Base-by-base conservation (phyloP, 164 flowering plant species). In the Vitis riparia region DNA sequence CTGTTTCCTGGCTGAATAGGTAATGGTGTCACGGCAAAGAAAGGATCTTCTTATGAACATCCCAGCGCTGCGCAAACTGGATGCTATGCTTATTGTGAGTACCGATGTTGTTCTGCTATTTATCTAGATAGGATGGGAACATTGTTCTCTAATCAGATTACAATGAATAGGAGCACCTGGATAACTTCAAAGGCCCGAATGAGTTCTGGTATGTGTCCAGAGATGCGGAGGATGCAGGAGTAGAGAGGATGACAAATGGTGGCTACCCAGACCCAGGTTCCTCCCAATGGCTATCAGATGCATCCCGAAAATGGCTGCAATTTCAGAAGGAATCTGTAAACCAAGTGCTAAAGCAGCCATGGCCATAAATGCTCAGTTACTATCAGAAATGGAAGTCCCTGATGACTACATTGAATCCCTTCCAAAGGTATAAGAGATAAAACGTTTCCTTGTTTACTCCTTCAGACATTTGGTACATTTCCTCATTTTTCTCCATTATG, bases 271-370 rank as follows among this genome's bases (percentile, higher is more conserved):
- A 2, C 81, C 76, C 3, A 88, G 71, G 94, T 94, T 61, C 92
- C 97, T 3, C 80, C 84, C 49, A 67, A 78, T 6, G 97, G 8
- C 78, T 94, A 11, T 90, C 96, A 11, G 93, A 90, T n/a, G 69
- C 30, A 12, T 69, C 87, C 47, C 66, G 85, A 59, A 91, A 82
- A 82, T 91, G 90, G 90, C 57, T 93, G 17, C 89, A 82, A 14
- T 81, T 72, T 68, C 96, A 91, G 68, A 91, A 92, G 75, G 98
- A 94, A 5, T 83, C 88, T 30, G 96, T 90, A 9, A 88, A 86
- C 78, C 98, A 92, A 81, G 93, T 94, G 14, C 84, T 89, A 13
- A 94, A 86, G 97, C 97, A 63, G 92, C 98, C 68, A 84, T 89
- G 96, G 98, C 98, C 23, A 92, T 94, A 59, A 94, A 94, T 80